Evolutionary conservation across 108 stramenopile genomes (phyloP), one percentile per base, ranked within the genome.

Genomic region (Chaetoceros tenuissimus): DNA sequence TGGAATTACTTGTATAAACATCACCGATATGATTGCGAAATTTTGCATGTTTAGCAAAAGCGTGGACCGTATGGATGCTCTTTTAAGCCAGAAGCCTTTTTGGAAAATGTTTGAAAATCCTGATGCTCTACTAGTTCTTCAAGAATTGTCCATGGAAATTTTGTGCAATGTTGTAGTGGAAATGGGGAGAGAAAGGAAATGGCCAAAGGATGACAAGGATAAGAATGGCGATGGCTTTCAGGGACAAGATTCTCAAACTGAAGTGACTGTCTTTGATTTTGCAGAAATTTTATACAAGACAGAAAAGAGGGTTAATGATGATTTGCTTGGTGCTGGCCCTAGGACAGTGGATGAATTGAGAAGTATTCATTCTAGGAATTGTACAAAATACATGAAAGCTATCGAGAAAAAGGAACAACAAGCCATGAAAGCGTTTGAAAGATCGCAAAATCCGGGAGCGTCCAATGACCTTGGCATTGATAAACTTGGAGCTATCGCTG

Each of bases 21-120:
- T 87, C 8, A 87, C 86, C 26, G 89, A 87, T 62, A 92, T 92
- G 89, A 69, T 92, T 56, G 84, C 86, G 56, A 85, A 86, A 73
- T 87, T 92, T 49, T 62, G 82, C 31, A 77, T 92, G 71, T 79
- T 92, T 51, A 69, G 72, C 26, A 92, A 87, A 55, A 48, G 62
- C 18, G 68, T 84, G n/a, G 89, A 92, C 55, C 77, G 80, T 10
- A 92, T 92, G 86, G 89, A 92, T 69, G 89, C 89, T 2, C 57
- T 92, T 34, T 53, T 92, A 30, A 73, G 70, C 5, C 79, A 85
- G 54, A 92, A 92, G 50, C 85, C 89, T 26, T 92, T 92, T 72
- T 92, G 89, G 89, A 82, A 71, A 64, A 85, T 87, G 86, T 92
- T 92, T 73, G 82, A 72, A 31, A 84, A 92, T 69, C 89, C 89